phyloP scores from a whole-genome alignment of 495 filamentous ascomycete species.

The Immersiella caudata region DNA sequence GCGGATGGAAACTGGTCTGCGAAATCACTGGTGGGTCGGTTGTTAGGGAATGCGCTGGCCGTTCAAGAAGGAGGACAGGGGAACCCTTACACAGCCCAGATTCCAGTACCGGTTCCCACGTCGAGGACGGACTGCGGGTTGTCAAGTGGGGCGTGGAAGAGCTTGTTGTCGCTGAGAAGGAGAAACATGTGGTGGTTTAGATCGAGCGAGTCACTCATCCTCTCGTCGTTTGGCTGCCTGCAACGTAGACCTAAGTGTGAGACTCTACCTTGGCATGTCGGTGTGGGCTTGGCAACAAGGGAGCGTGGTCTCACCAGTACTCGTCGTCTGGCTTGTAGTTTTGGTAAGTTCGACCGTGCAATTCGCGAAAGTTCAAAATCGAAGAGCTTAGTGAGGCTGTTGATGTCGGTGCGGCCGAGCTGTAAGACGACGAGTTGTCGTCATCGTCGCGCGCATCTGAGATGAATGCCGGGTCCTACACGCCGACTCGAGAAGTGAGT shows the following conservation, averaged over 20 bases:
- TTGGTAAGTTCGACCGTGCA: slow-evolving; percentile 33
- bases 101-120: not conserved
- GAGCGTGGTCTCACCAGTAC: not conserved
- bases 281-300: no score
- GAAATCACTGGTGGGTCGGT: slow-evolving; percentile 44
- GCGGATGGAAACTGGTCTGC: slow-evolving; percentile 55
- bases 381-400: slow-evolving; percentile 33
- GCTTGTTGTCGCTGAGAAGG: slow-evolving; percentile 23
- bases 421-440: not conserved
- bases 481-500: no score
- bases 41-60: not conserved
- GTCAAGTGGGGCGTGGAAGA: slow-evolving; percentile 50
- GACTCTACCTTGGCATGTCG: no score
- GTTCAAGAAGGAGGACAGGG: not conserved
- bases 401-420: not conserved
- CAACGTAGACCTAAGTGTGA: not conserved
- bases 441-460: not conserved
- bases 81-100: slow-evolving; percentile 1
- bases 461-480: not conserved
- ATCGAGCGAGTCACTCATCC: slow-evolving; percentile 42
- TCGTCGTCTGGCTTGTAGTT: slow-evolving; percentile 22
- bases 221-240: slow-evolving; percentile 40
- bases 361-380: slow-evolving; percentile 35
- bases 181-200: slow-evolving; percentile 41
- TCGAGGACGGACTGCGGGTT: slow-evolving; percentile 43